Evolutionary conservation across 768 basidiomycete species (phyloP).

Genomic region (Tylopilus sp.): DNA sequence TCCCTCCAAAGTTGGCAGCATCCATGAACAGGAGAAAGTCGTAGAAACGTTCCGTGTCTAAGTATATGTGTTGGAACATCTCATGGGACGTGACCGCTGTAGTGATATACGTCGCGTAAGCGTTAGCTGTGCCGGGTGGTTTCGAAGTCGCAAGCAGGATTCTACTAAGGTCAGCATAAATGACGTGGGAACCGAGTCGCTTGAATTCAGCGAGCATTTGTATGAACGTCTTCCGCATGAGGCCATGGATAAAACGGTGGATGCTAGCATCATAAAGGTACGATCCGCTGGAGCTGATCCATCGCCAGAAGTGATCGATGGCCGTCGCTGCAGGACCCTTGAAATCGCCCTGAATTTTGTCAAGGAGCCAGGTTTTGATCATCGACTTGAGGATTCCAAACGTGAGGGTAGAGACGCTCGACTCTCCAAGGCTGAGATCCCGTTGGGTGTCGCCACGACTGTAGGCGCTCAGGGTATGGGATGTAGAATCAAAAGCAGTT

Average conservation of each 20-base stretch:
- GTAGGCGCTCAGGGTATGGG: constrained; percentile 89
- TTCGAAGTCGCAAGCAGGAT: constrained; percentile 92
- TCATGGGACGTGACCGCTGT: constrained; percentile 93
- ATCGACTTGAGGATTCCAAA: constrained; percentile 83
- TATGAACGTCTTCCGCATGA: constrained; percentile 98
- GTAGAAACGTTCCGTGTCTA: constrained; percentile 85
- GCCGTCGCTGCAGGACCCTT: constrained; percentile 64
- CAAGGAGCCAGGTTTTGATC: constrained; percentile 88
- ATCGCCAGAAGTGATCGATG: constrained; percentile 96
- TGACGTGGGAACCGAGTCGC: constrained; percentile 86
- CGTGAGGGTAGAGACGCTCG: constrained; percentile 80
- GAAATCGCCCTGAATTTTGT: constrained; percentile 69
- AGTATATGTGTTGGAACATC: constrained; percentile 88
- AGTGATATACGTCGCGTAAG: constrained; percentile 93
- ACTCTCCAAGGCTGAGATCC: constrained; percentile 83
- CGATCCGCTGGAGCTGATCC: constrained; percentile 84
- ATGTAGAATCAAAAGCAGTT: constrained; percentile 90
- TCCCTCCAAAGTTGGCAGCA: constrained; percentile 83
- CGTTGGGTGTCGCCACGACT: constrained; percentile 55
- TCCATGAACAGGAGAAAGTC: constrained; percentile 97
- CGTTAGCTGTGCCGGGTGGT: constrained; percentile 91
- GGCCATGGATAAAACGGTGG: constrained; percentile 88
- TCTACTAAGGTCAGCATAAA: constrained; percentile 90
- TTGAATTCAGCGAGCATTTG: constrained; percentile 96
- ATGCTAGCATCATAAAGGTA: constrained; percentile 90